Base-by-base conservation (phyloP, 306 rosid genomes). In the Cotoneaster glaucophyllus region DNA sequence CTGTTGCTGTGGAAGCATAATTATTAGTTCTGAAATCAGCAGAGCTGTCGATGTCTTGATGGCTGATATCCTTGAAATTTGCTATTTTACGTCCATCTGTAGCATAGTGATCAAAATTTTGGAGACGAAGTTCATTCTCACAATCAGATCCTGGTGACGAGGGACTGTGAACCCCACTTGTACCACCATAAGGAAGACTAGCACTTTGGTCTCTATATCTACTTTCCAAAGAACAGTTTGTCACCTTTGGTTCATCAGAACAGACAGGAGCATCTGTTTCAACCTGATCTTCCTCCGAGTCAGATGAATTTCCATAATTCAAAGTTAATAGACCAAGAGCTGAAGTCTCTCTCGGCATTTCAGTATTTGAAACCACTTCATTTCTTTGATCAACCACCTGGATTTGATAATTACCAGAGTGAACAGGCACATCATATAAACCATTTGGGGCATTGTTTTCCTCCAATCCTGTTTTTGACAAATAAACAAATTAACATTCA, bases 301-400 rank as follows among this genome's bases (percentile, higher is more conserved):
- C 99, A 19, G 99, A 95, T 61, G 92, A 86, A 81, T 88, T 86
- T 81, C 97, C 97, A 84, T 95, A 95, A 71, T 90, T 83, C 64
- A 90, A 86, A 75, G 97, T 97, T 78, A 95, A 85, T 81, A 96
- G 87, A 81, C 86, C 90, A 77, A 96, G 97, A 70, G 99, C 99
- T 48, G 97, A 87, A 78, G 84, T 80, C 66, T 79, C 85, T 24
- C 84, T 80, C 15, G 52, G 84, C 81, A 73, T 82, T 73, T 81
- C 88, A 71, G 83, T 37, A 81, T 70, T 77, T 61, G 84, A 79
- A 79, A 78, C 80, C 21, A 32, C 82, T 80, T 75, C 62, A 18
- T 63, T 63, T 73, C 76, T 64, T 81, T 70, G 78, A 79, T 84
- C 88, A 50, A 59, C 80, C 63, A 19, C 64, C 76, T 82, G 81